phyloP scores from a whole-genome alignment of 768 basidiomycete genomes.

The Xanthoconium stramineum region DNA sequence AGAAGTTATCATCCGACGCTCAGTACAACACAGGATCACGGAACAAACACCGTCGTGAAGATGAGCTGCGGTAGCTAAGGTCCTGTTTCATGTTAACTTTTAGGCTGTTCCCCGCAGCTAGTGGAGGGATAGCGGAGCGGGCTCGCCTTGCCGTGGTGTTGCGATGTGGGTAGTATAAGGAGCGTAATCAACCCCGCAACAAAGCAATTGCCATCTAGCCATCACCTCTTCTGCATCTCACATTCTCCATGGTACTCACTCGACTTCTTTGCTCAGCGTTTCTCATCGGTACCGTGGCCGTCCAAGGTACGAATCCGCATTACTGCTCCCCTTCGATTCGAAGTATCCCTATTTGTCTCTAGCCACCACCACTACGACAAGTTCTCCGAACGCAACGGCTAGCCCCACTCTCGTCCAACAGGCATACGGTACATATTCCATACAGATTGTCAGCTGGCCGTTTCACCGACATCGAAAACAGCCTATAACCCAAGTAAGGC shows the following conservation, averaged over 20 bases:
- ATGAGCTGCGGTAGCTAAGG: too few species aligned
- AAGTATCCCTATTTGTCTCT: background rate
- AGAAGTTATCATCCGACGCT: too few species aligned
- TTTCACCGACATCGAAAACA: constrained; percentile 2
- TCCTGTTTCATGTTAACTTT: too few species aligned
- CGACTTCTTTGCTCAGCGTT: background rate
- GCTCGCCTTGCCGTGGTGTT: too few species aligned
- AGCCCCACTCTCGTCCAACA: constrained; percentile 10
- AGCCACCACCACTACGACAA: constrained; percentile 4
- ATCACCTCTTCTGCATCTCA: background rate
- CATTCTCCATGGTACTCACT: background rate
- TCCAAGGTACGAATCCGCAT: constrained; percentile 1
- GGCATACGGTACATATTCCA: background rate
- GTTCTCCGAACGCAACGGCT: constrained; percentile 1
- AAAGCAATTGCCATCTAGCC: background rate
- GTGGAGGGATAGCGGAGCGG: too few species aligned
- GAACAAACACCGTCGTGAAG: too few species aligned
- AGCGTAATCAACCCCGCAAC: background rate
- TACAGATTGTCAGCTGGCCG: background rate
- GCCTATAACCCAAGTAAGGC: constrained; percentile 27
- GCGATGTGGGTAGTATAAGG: background rate
- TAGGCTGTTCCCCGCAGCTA: too few species aligned
- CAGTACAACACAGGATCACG: too few species aligned
- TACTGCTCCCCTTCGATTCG: background rate
- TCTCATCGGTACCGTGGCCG: background rate